phyloP scores from a whole-genome alignment of 2,329 filamentous ascomycete species.

The Chalaropsis thielavioides region DNA sequence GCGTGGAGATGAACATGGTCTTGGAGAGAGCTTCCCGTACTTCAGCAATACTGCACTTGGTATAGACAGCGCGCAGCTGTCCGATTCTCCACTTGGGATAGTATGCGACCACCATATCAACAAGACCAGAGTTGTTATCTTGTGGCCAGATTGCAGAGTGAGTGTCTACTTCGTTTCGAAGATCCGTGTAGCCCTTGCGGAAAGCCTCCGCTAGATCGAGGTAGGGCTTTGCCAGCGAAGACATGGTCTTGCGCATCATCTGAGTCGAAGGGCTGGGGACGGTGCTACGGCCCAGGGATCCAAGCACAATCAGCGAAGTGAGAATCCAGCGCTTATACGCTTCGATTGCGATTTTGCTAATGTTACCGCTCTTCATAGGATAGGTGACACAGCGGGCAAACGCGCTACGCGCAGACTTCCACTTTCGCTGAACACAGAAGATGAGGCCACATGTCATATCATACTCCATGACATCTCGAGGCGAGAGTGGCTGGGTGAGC shows the following conservation, averaged over 20 bases:
- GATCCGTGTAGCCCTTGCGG: slow-evolving; percentile 29
- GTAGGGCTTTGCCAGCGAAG: slow-evolving; percentile 52
- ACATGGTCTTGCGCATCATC: slow-evolving; percentile 19
- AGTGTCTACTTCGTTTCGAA: slow-evolving; percentile 49
- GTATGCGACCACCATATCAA: slow-evolving; percentile 52
- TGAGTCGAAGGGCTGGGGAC: neutral
- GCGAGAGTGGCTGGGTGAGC: slow-evolving; percentile 40
- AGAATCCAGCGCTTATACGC: slow-evolving; percentile 88
- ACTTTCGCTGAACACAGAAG: slow-evolving; percentile 46
- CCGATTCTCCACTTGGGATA: slow-evolving; percentile 65
- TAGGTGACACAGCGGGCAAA: slow-evolving; percentile 53
- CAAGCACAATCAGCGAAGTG: slow-evolving; percentile 55
- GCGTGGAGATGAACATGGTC: slow-evolving; percentile 34
- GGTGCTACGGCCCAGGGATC: slow-evolving; percentile 28
- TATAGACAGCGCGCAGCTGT: slow-evolving; percentile 58
- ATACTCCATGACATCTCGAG: slow-evolving; percentile 48
- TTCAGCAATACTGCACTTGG: slow-evolving; percentile 40
- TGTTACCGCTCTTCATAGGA: slow-evolving; percentile 41
- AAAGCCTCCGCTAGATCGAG: slow-evolving; percentile 56
- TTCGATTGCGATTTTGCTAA: slow-evolving; percentile 62
- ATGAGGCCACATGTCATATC: slow-evolving; percentile 50
- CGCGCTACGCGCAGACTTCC: slow-evolving; percentile 46
- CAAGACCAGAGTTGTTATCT: slow-evolving; percentile 60
- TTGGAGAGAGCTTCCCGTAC: slow-evolving; percentile 38
- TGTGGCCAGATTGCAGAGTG: slow-evolving; percentile 45